These are phyloP conservation scores for Venturia carpophila DNA, from an alignment of 2,329 filamentous ascomycete genomes.

Conservation along the genomic window DNA sequence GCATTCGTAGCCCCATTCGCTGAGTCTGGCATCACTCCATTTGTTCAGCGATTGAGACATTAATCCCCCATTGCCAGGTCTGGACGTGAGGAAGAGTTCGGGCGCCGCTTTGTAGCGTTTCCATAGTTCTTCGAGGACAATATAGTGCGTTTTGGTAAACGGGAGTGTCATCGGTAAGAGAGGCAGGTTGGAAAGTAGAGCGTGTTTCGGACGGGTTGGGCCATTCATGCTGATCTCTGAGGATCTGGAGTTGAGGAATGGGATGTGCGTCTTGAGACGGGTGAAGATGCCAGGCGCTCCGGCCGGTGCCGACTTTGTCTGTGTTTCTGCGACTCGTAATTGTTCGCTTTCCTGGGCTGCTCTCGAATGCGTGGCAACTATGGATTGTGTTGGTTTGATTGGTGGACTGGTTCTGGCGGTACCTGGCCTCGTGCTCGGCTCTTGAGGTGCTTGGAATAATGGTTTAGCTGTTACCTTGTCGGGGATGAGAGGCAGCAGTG, in stretches of 20 bases:
- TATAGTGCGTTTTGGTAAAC: conserved; percentile 36
- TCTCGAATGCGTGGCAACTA: not conserved
- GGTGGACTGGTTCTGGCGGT: not conserved
- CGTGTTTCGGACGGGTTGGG: conserved; percentile 13
- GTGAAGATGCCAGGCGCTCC: not conserved
- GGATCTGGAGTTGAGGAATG: conserved; percentile 1
- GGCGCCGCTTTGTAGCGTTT: conserved; percentile 28
- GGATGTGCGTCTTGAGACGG: conserved; percentile 7
- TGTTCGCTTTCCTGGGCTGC: not conserved
- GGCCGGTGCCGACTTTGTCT: not conserved
- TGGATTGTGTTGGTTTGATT: not conserved
- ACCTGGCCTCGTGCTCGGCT: not conserved
- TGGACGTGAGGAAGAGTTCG: conserved; percentile 26
- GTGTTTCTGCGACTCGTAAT: not conserved
- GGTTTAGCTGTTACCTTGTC: not conserved
- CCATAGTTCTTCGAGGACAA: conserved; percentile 31
- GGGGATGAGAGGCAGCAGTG: not conserved
- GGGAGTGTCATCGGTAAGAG: conserved; percentile 30
- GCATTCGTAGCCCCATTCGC: conserved; percentile 30
- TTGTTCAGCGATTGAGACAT: not conserved
- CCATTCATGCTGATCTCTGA: not conserved
- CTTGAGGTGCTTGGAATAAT: not conserved
- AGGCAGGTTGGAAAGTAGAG: conserved; percentile 7
- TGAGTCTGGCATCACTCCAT: not conserved
- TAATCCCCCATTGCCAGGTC: conserved; percentile 5